Base-by-base conservation (phyloP, 495 filamentous ascomycete genomes). In the Xylaria intraflava region DNA sequence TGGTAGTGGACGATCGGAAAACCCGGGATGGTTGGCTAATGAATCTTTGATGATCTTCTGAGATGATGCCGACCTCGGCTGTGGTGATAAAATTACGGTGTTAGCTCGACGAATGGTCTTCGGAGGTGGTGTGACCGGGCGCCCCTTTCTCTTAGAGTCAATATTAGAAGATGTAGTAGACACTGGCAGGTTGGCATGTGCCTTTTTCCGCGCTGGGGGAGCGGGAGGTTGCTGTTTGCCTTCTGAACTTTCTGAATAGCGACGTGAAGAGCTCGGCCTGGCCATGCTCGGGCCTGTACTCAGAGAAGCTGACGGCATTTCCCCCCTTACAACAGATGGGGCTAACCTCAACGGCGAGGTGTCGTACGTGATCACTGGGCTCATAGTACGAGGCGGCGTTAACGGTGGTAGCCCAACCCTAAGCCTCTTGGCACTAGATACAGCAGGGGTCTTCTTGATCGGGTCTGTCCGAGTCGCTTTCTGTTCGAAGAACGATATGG, bases 401-500 rank as follows among this genome's bases (percentile, higher is more conserved):
- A 63, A 14, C 24, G 56, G 19, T 38, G 56, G 63, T 59, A 51
- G 14, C 23, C 49, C 50, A 17, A 51, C n/a, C n/a, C 44, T 38
- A 3, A 53, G 52, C 11, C 63, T 49, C 48, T 61, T 53, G 22
- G 6, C 40, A n/a, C 53, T 38, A 10, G 51, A 31, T 6, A 12
- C n/a, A 20, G 44, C 41, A 23, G 31, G 19, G 7, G 41, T 46
- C 56, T 62, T 75, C 67, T 74, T 77, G n/a, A 69, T 63, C 9
- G 70, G 65, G 24, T 70, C 65, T 44, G 56, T 57, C 49, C 66
- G 56, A 31, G 62, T 61, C 49, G 40, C 39, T 35, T 50, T 67
- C 59, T 58, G 60, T 66, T 88, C 84, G 57, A 85, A 88, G 56
- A 86, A 68, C 14, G 75, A 72, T 44, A 86, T 78, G 17, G 86